Base-by-base conservation (phyloP, 1,284 basidiomycete species). In the Dichomitus squalens region DNA sequence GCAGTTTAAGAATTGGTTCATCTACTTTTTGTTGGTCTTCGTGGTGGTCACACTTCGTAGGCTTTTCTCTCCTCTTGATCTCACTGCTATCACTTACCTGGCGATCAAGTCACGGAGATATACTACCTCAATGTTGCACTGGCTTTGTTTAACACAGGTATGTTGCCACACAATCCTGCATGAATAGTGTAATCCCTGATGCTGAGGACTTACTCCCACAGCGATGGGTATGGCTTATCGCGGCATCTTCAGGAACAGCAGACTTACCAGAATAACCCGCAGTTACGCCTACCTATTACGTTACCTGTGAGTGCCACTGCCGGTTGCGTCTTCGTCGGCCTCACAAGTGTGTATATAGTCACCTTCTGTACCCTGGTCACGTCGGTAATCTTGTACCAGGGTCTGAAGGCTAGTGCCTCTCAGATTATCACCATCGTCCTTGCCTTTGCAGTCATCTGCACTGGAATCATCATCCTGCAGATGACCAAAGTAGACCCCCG, bases 121-220 rank as follows among this genome's bases (percentile, higher is more conserved):
- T 85, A 85, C 70, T 88, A 84, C 66, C 78, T 88, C 49, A 89
- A 88, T 72, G 84, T 88, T 60, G 87, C 86, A 2, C 76, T 90
- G 14, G 87, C 86, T 60, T 74, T 88, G 21, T 88, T 85, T 76
- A 88, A 88, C 67, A 79, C 82, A 0, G 81, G 73, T 75, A 33
- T 33, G 73, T 64, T 2, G 11, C 25, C 2, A 8, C 18, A 8
- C 8, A 8, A 5, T 33, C 12, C 18, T 14, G 20, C 6, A 8
- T 23, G 3, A 23, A 9, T 18, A n/a, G n/a, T n/a, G n/a, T n/a
- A n/a, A n/a, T 12, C 14, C 31, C 34, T 5, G 18, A n/a, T 52
- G 7, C 27, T 23, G 18, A 36, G 41, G 52, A 61, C 21, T 23
- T 31, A 8, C 16, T 20, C 23, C 16, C 16, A n/a, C 54, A 71